Evolutionary conservation across 257 asterid genomes (phyloP), one percentile per base, ranked within the genome.

Genomic region (Leonotis leonurus): DNA sequence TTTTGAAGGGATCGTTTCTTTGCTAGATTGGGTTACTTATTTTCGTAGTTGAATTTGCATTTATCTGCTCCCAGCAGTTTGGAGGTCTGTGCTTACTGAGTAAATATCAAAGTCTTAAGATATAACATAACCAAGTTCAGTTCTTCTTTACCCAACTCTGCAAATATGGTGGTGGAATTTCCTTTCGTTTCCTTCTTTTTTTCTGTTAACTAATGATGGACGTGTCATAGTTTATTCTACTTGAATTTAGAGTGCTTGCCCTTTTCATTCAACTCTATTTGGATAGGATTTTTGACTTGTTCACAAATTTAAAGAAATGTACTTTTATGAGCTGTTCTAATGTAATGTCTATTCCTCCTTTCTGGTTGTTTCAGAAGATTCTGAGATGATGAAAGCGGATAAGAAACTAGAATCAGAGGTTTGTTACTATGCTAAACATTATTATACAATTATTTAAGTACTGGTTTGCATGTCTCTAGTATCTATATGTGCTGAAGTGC

Each of bases 331-430:
- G 37, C 27, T 64, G 52, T 64, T 26, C 45, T 56, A 13, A 35
- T 41, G 46, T 56, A 13, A 35, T 41, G 46, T 10, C 59, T 35
- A n/a, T 56, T 49, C 30, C 25, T 50, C 25, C 27, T 14, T 76
- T 35, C 30, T 53, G 32, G 21, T 43, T 54, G 64, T 75, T 65
- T 67, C 85, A 84, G 94, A 75, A 67, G 73, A 13, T 20, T 52
- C 83, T 22, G 82, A 78, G 45, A 50, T 59, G 24, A 70, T 12
- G 54, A 21, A 72, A 22, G 45, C 59, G 33, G 77, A 73, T 49
- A 79, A 54, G 83, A 73, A 79, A 62, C 80, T 76, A 68, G 68
- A 69, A 68, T 69, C 70, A 27, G 82, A 88, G 92, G 96, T 88
- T 68, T 62, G 88, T 62, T 60, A 70, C 65, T 77, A 67, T 70